phyloP scores from a whole-genome alignment of 1,284 basidiomycete species.

The Moesziomyces sp. region DNA sequence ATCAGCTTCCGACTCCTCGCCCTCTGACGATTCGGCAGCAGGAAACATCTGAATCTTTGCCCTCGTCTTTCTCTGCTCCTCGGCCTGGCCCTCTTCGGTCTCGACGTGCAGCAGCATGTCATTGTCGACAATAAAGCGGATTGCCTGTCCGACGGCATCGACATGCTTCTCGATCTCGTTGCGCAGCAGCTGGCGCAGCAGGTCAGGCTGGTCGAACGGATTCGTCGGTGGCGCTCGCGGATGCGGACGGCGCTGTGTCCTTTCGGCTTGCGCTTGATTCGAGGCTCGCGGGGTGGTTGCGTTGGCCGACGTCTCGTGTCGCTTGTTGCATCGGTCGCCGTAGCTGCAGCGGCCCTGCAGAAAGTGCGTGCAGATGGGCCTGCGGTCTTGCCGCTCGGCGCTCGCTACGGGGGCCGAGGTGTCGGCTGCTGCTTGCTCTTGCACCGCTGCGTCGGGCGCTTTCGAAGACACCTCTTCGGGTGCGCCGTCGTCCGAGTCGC shows the following conservation, averaged over 20 bases:
- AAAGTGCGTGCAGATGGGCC: constrained; percentile 50
- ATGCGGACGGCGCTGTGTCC: constrained; percentile 34
- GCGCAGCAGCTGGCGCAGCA: constrained; percentile 75
- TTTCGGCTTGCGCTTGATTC: constrained; percentile 6
- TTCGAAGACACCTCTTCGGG: constrained; percentile 39
- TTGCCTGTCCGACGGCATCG: constrained; percentile 90
- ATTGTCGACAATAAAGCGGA: constrained; percentile 91
- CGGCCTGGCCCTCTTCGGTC: constrained; percentile 80
- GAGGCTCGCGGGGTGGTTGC: constrained; percentile 2
- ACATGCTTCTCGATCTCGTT: constrained; percentile 90
- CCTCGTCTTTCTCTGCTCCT: constrained; percentile 70
- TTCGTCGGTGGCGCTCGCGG: constrained; percentile 55
- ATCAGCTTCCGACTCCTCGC: too few relatives aligned
- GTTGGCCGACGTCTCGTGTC: constrained; percentile 22
- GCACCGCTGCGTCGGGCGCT: not conserved
- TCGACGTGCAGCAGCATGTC: constrained; percentile 88
- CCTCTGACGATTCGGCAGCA: not conserved
- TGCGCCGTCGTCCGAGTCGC: constrained; percentile 23
- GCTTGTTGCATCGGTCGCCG: constrained; percentile 54
- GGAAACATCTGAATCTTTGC: constrained; percentile 34
- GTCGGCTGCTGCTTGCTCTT: not conserved
- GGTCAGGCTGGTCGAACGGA: constrained; percentile 61
- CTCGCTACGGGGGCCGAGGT: not conserved
- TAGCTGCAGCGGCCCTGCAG: constrained; percentile 55
- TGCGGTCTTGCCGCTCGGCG: constrained; percentile 9